Evolutionary conservation across 768 basidiomycete species (phyloP).

Genomic region (Lactarius vividus): DNA sequence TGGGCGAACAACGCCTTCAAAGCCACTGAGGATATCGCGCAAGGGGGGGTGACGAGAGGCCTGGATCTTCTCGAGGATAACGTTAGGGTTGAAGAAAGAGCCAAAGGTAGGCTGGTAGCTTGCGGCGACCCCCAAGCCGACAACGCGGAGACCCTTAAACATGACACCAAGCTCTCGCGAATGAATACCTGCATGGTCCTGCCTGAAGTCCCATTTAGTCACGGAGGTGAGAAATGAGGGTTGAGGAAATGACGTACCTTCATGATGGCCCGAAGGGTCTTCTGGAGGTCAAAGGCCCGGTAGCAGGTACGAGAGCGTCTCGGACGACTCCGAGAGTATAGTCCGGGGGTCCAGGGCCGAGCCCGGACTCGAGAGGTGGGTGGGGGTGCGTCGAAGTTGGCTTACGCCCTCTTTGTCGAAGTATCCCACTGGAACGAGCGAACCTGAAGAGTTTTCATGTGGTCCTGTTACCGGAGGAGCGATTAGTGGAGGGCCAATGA

Average conservation of each 20-base stretch:
- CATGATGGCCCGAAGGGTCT: slow-evolving; percentile 30
- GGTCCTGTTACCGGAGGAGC: neutral
- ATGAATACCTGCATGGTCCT: slow-evolving; percentile 46
- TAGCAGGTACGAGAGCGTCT: slow-evolving; percentile 27
- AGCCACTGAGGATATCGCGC: slow-evolving; percentile 51
- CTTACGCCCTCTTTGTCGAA: slow-evolving; percentile 54
- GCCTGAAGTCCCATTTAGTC: slow-evolving; percentile 35
- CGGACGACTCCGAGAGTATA: slow-evolving; percentile 18
- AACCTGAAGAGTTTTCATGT: neutral
- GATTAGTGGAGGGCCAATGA: neutral
- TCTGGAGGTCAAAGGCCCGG: slow-evolving; percentile 35
- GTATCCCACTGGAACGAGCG: slow-evolving; percentile 42
- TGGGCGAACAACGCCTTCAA: slow-evolving; percentile 55
- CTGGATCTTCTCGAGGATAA: slow-evolving; percentile 44
- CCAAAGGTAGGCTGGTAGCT: slow-evolving; percentile 58
- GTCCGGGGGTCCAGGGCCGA: too few species aligned
- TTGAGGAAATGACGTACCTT: slow-evolving; percentile 24
- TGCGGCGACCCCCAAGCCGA: slow-evolving; percentile 55
- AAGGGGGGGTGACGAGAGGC: slow-evolving; percentile 56
- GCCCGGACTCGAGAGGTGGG: slow-evolving; percentile 19
- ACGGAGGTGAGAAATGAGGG: neutral
- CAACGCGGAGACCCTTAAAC: slow-evolving; percentile 57
- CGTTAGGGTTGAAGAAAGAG: slow-evolving; percentile 54
- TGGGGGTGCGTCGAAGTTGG: slow-evolving; percentile 40
- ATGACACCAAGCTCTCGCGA: slow-evolving; percentile 57